Evolutionary conservation across 1,284 basidiomycete genomes (phyloP), one percentile per base, ranked within the genome.

Genomic region (Rhodotorula sp.): DNA sequence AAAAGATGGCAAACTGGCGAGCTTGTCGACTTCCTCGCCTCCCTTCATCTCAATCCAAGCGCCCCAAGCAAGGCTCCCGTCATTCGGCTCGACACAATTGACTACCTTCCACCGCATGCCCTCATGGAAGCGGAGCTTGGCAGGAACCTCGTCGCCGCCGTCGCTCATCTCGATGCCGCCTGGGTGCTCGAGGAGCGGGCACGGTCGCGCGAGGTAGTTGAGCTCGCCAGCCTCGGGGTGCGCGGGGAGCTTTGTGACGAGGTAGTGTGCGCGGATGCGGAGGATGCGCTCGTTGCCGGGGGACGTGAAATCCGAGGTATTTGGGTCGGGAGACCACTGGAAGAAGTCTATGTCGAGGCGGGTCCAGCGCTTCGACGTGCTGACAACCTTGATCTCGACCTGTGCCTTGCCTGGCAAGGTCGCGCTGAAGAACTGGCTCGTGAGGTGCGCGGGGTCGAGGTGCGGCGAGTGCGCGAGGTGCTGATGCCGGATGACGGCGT

Each of bases 41-140:
- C 66, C 59, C 15, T 46, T 64, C 65, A 76, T 3, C 36, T 73
- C 70, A 41, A 69, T 67, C 75, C 75, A 76, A 8, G 63, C 60
- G 22, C 63, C 74, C 71, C 71, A 75, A 1, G 57, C 48, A 29
- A 75, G 36, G 10, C 25, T 25, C 27, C 64, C 69, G 13, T 64
- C 66, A 29, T 39, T 41, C 21, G 34, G 53, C 25, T 63, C 21
- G 8, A 51, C 56, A 21, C 21, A 34, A 37, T 67, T 58, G n/a
- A 59, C 63, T 48, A 67, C 67, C 41, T 74, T 68, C 60, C 71
- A 73, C n/a, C 64, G 53, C 58, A 67, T 58, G 22, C 64, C 70
- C 12, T 66, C 36, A 27, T 62, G 62, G 54, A 66, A 70, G 32
- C 48, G 44, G 29, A 69, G 51, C 32, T 71, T 65, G 4, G 46